Percentiles rank a stretch among this genome's conserved stretches.
These are phyloP conservation scores for Aristolochia californica DNA, from an alignment of 164 flowering plant species.

Conservation along the genomic window DNA sequence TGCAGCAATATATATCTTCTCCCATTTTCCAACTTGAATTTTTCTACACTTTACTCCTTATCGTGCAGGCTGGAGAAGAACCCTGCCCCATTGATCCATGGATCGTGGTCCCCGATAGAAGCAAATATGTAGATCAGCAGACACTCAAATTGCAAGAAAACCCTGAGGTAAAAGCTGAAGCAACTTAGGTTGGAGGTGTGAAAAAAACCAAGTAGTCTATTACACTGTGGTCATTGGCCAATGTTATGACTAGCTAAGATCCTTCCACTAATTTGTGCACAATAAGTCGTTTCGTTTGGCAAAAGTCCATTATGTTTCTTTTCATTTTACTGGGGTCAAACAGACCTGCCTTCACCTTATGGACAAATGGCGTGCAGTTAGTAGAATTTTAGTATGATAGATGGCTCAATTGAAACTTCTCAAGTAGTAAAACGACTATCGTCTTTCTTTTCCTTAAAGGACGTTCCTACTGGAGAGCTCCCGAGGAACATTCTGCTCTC, in stretches of 20 bases:
- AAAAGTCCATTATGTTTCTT: neutral
- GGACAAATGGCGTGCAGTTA: neutral
- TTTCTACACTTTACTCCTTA: neutral
- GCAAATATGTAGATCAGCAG: conserved; percentile 98
- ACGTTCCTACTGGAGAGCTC: conserved; percentile 99
- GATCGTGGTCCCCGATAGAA: conserved; percentile 89
- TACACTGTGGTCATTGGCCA: too few relatives aligned
- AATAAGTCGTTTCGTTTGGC: neutral
- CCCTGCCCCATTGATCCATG: conserved; percentile 95
- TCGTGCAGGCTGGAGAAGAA: conserved; percentile 59
- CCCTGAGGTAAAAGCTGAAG: conserved; percentile 57
- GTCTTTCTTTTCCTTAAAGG: conserved; percentile 33
- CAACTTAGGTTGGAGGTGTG: too few relatives aligned
- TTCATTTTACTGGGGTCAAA: neutral
- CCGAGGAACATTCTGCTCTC: conserved; percentile 94
- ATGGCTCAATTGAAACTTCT: neutral
- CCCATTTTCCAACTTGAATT: too few relatives aligned
- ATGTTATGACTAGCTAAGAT: too few relatives aligned
- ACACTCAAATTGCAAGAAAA: conserved; percentile 95
- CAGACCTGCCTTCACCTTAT: too few relatives aligned
- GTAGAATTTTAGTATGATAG: neutral
- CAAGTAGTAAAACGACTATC: neutral
- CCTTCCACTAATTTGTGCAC: too few relatives aligned
- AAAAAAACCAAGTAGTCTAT: too few relatives aligned
- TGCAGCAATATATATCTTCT: too few relatives aligned